Base-by-base conservation (phyloP, 441 rosid genomes). In the Adansonia madagascariensis region DNA sequence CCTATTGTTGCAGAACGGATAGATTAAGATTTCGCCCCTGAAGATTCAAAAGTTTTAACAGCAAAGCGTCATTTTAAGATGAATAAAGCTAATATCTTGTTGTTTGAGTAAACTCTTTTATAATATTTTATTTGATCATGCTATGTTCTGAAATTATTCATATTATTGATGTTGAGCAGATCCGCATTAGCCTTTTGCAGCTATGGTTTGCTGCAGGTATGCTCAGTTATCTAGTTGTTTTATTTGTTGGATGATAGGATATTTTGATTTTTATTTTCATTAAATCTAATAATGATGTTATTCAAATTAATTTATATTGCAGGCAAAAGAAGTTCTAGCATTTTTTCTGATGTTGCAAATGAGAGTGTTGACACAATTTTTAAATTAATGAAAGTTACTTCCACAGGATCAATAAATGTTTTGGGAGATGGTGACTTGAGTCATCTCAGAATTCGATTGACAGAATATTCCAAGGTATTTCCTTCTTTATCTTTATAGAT, bases 121-220 rank as follows among this genome's bases (percentile, higher is more conserved):
- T 18, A 22, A 47, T 3, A 3, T 53, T 71, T 18, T 31, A 71
- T 71, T 53, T 35, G 5, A 55, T 53, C 17, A 41, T 55, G 49
- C 11, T 10, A 71, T 55, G 31, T 67, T 41, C 50, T 55, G 50
- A 70, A 52, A 39, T 75, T 46, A 66, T 7, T 55, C 20, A 56
- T 63, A 6, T 80, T 70, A 8, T 81, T 82, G 49, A 57, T 81
- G 78, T 75, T 75, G 77, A 55, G 69, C 90, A 94, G 97, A 86
- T 94, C 63, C 91, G 85, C 52, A 73, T 79, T 79, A 72, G 88
- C 81, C 88, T 92, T 69, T 80, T 90, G 85, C 95, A 97, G 0
- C 71, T 88, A 72, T 87, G 89, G 92, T 91, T 84, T 89, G 87
- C 84, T 77, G 85, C 92, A 79, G 98, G 98, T 92, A 86, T 76